Base-by-base conservation (phyloP, 805 yeast genomes). In the Candida ponderosae region DNA sequence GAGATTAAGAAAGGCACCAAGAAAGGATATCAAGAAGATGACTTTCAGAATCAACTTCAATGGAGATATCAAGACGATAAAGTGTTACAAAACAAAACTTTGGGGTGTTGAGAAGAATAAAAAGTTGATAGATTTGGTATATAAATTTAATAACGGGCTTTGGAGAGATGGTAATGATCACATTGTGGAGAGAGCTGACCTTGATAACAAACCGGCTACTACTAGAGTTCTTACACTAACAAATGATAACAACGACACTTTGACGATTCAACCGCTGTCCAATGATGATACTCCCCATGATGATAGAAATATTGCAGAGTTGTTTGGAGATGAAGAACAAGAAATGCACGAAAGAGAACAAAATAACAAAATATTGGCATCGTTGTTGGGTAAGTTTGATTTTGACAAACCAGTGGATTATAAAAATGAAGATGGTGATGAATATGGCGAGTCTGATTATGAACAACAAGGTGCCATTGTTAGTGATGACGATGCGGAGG, bases 41-140 rank as follows among this genome's bases (percentile, higher is more conserved):
- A 79, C 94, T 0, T 66, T 85, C 44, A 69, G 97, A 47, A 69
- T 81, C 3, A 66, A 64, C 42, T 68, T 73, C 40, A 76, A 72
- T 49, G 86, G 80, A 6, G 71, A 60, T 33, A 59, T 75, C 37
- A 78, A 74, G 56, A 65, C 66, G 5, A 59, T 82, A 39, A 74
- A 74, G 47, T 65, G 80, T 46, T 72, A 70, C 48, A 87, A 88
- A 60, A 76, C 80, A 24, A 88, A 88, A 54, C 68, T 93, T 30
- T 90, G 98, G 98, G 97, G 97, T 4, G 70, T 76, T 42, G 88
- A 83, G 46, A 84, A 83, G 61, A 70, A 74, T 44, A 80, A 73
- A 48, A 64, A 69, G 3, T 55, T 69, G 3, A 68, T 70, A 26
- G 93, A 81, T 47, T 65, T 88, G 46, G 83, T 81, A 0, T 72